Percentiles rank a stretch among this genome's conserved stretches.
Evolutionary conservation across 495 filamentous ascomycete genomes (phyloP).

Genomic region (Penicillium mononematosum): DNA sequence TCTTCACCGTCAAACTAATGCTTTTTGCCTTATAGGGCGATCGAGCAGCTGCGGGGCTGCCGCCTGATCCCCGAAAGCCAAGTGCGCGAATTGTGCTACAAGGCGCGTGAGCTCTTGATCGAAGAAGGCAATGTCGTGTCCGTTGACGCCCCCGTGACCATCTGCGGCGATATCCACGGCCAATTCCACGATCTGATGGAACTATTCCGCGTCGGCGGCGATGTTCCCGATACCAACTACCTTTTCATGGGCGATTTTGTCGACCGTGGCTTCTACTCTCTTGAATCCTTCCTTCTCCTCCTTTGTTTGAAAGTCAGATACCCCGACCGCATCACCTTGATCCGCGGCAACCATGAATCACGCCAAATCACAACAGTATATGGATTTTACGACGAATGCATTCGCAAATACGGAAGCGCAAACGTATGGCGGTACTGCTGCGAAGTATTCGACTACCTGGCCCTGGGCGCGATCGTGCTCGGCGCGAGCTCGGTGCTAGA

Average conservation of each 20-base stretch:
- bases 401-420: conserved; percentile 94
- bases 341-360: conserved; percentile 96
- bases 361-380: conserved; percentile 98
- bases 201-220: conserved; percentile 91
- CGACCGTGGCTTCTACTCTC: conserved; percentile 95
- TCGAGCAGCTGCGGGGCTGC: conserved; percentile 89
- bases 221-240: conserved; percentile 96
- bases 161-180: conserved; percentile 98
- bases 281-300: conserved; percentile 93
- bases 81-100: conserved; percentile 96
- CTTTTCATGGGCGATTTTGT: conserved; percentile 99
- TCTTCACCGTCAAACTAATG: conserved; percentile 11
- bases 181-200: conserved; percentile 99
- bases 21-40: conserved; percentile 62
- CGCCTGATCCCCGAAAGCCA: conserved; percentile 93
- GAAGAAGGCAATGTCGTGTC: conserved; percentile 98
- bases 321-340: conserved; percentile 94
- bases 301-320: conserved; percentile 97
- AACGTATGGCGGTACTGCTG: conserved; percentile 99
- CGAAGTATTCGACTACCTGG: conserved; percentile 97
- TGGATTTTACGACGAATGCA: conserved; percentile 97
- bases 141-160: conserved; percentile 94
- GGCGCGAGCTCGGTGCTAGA: conserved; percentile 77
- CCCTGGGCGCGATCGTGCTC: conserved; percentile 88
- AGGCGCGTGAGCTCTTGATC: conserved; percentile 92